Base-by-base conservation (phyloP, 345 rosid species). In the Alliaria petiolata region DNA sequence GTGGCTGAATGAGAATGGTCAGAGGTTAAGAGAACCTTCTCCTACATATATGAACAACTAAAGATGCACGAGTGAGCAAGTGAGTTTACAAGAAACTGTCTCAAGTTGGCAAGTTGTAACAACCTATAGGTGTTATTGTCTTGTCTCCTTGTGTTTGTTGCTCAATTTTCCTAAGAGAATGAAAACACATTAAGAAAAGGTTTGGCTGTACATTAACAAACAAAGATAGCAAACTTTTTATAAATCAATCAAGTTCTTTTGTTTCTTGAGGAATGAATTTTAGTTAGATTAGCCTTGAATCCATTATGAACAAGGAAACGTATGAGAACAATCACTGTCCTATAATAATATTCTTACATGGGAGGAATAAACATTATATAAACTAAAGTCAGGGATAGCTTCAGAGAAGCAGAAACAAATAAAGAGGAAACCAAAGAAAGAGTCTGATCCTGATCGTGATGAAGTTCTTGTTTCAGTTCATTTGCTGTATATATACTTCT, bases 1-100 rank as follows among this genome's bases (percentile, higher is more conserved):
- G 67, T 83, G 93, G 89, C 68, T 81, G 25, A 80, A 79, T 35
- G 88, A 85, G 81, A 79, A 81, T 73, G 84, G 83, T 81, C 85
- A 87, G 68, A 78, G 81, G 40, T 55, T 80, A 76, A 79, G 81
- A 76, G 86, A 84, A 53, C 85, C 84, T 44, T 49, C 75, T 63
- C 71, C 75, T 54, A 66, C 91, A 12, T 83, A 76, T 62, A 78
- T 79, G 86, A 85, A 90, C 67, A 83, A 82, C 70, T 89, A 65
- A 65, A 67, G 50, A 59, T 43, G 55, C 5, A 4, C 51, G 6
- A 73, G 65, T 40, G 55, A 67, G 33, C 13, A 31, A 36, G 47
- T 15, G 49, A 34, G 49, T 31, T 57, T 12, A 33, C 35, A 26
- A 46, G 64, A 47, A 45, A 64, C 65, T 39, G 33, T 20, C 25